Percentiles rank a stretch among this genome's conserved stretches.
These are phyloP conservation scores for Thermothielavioides terrestris DNA, from an alignment of 495 filamentous ascomycete species.

Conservation along the genomic window DNA sequence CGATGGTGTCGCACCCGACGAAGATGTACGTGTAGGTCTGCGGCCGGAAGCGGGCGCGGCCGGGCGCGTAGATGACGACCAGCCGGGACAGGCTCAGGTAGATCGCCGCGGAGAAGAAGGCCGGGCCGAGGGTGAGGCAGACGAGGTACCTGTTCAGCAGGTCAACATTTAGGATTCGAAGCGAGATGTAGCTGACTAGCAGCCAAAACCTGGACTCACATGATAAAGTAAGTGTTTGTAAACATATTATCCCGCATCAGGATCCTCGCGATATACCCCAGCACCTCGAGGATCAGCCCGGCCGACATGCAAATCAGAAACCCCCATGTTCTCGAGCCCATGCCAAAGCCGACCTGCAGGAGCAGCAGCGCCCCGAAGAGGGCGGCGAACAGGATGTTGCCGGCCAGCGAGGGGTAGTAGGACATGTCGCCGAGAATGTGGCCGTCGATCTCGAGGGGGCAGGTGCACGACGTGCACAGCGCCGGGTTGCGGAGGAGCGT, in stretches of 20 bases:
- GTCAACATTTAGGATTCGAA: neutral
- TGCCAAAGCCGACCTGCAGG: conserved; percentile 7
- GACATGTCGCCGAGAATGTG: neutral
- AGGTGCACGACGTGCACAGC: conserved; percentile 9
- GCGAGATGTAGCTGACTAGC: too few species aligned
- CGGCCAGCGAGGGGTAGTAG: conserved; percentile 20
- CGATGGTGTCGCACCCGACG: conserved; percentile 43
- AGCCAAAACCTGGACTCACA: conserved; percentile 1
- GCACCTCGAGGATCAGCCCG: conserved; percentile 21
- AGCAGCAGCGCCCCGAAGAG: conserved; percentile 22
- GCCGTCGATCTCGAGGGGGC: conserved; percentile 9
- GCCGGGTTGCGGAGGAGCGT: conserved; percentile 2
- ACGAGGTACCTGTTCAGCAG: conserved; percentile 22
- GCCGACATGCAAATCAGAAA: conserved; percentile 20
- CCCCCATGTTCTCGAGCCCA: conserved; percentile 8
- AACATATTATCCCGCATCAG: conserved; percentile 21
- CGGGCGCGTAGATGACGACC: conserved; percentile 35
- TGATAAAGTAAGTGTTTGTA: conserved; percentile 8
- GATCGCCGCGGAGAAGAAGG: conserved; percentile 23
- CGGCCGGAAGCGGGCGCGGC: conserved; percentile 15
- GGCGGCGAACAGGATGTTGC: conserved; percentile 23
- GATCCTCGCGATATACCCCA: conserved; percentile 22
- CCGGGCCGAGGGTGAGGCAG: conserved; percentile 29
- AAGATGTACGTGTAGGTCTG: conserved; percentile 43
- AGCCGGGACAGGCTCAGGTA: conserved; percentile 31